Base-by-base conservation (phyloP, 805 yeast species). In the Monosporozyma solicola region DNA sequence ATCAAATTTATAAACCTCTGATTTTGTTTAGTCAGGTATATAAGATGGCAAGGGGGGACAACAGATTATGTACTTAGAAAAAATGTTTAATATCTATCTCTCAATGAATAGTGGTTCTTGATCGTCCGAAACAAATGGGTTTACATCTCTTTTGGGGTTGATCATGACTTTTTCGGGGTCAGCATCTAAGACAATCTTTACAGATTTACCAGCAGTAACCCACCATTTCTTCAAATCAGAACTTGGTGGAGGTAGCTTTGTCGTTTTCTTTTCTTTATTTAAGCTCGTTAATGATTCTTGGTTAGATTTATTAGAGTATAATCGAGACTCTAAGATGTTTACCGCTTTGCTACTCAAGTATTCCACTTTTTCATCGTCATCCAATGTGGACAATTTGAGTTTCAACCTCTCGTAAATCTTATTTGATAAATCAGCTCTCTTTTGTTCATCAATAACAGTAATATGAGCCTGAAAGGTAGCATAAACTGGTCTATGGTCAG, bases 401-500 rank as follows among this genome's bases (percentile, higher is more conserved):
- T 78, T 71, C 66, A 80, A 71, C 53, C 64, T 71, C 59, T 78
- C 83, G 60, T 85, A 83, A 25, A 86, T 69, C 48, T 79, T 79
- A 33, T 76, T 73, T 15, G 82, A 76, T 48, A 87, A 61, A 7
- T 69, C 64, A 32, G 76, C 72, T 64, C 77, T 82, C 46, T 73
- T 61, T 3, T 65, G 61, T 59, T 84, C 85, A 66, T 91, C 82
- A 24, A 88, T 76, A 10, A 86, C 79, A 41, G 80, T 80, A 4
- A 87, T 83, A 29, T 72, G 73, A 0, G 89, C 84, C 24, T 68
- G 69, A 65, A 85, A 91, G 2, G 80, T 68, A 0, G 90, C 95
- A 64, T 78, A 80, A 0, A 92, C 97, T 0, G 98, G 97, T 48
- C 95, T 73, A 67, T 92, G 99, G 63, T 92, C 99, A 0, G 96